A percentile compares a stretch with the other conserved stretches of the same genome.
Evolutionary conservation across 2,329 filamentous ascomycete genomes (phyloP).

Genomic region (Arthrobotrys sphaeroides): DNA sequence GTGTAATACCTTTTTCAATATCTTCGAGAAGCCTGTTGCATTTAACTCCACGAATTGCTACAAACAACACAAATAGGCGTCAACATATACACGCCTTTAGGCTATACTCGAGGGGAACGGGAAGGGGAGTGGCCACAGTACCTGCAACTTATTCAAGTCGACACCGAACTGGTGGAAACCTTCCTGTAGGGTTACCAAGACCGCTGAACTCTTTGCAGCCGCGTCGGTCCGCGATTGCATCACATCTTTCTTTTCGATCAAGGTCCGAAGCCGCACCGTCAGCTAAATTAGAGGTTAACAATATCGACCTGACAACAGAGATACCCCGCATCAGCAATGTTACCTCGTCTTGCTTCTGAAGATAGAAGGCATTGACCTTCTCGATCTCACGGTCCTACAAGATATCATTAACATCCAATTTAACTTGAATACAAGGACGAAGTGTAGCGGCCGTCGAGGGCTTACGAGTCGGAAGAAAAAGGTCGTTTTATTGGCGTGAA

Average conservation of each 20-base stretch:
- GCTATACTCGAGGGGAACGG: not conserved
- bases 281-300: conserved; percentile 68
- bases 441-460: conserved; percentile 18
- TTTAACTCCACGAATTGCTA: conserved; percentile 98
- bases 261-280: conserved; percentile 87
- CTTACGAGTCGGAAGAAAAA: conserved; percentile 97
- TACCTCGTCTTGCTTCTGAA: conserved; percentile 98
- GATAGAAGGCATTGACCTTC: conserved; percentile 97
- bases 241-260: conserved; percentile 93
- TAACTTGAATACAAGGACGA: not conserved
- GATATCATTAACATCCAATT: conserved; percentile 33
- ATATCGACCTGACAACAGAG: not conserved
- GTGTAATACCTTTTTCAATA: conserved; percentile 82
- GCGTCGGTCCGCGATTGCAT: conserved; percentile 80
- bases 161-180: conserved; percentile 97
- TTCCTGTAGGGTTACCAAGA: conserved; percentile 93
- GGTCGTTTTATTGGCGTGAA: conserved; percentile 96
- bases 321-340: not conserved
- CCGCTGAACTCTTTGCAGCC: conserved; percentile 85
- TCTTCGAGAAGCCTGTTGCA: conserved; percentile 96
- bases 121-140: conserved; percentile 59
- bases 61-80: conserved; percentile 19
- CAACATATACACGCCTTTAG: conserved; percentile 3
- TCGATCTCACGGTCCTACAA: conserved; percentile 91
- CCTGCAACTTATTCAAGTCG: conserved; percentile 91